Percentiles rank a stretch among this genome's conserved stretches.
phyloP scores from a whole-genome alignment of 148 eudicot species.

The Polygonum maritimum region DNA sequence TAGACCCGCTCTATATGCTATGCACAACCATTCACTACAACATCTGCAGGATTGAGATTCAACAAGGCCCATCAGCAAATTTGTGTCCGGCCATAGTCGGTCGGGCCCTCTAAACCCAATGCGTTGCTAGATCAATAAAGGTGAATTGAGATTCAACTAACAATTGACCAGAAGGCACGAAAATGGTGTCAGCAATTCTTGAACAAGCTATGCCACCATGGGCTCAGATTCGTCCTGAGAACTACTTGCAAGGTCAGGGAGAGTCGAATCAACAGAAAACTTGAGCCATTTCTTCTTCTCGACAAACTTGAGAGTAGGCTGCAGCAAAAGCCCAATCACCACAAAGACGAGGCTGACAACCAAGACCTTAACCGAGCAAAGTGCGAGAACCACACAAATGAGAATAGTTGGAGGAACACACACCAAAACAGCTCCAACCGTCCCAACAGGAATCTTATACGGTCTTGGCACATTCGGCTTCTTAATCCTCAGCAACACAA shows the following conservation, averaged over 20 bases:
- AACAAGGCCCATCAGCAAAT: too few relatives aligned
- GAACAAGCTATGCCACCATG: background rate
- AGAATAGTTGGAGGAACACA: constrained; percentile 12
- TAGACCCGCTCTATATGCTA: background rate
- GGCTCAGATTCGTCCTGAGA: background rate
- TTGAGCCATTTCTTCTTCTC: constrained; percentile 13
- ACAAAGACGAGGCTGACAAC: constrained; percentile 8
- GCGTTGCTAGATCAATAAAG: too few relatives aligned
- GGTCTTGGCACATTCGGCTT: constrained; percentile 7
- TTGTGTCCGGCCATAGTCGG: too few relatives aligned
- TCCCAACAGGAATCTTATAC: constrained; percentile 13
- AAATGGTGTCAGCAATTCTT: too few relatives aligned
- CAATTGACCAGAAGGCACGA: too few relatives aligned
- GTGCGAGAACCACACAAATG: constrained; percentile 10
- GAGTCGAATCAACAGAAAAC: constrained; percentile 9
- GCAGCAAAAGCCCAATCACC: constrained; percentile 10
- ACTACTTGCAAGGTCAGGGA: constrained; percentile 5
- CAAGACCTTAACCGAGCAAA: constrained; percentile 11
- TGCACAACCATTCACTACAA: background rate
- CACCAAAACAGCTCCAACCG: constrained; percentile 10
- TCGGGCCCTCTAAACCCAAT: too few relatives aligned
- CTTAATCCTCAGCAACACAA: constrained; percentile 9
- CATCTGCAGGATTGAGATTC: background rate
- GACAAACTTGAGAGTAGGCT: constrained; percentile 5
- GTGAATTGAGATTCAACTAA: too few relatives aligned